Base-by-base conservation (phyloP, 2,329 filamentous ascomycete species). In the Cladophialophora exuberans region DNA sequence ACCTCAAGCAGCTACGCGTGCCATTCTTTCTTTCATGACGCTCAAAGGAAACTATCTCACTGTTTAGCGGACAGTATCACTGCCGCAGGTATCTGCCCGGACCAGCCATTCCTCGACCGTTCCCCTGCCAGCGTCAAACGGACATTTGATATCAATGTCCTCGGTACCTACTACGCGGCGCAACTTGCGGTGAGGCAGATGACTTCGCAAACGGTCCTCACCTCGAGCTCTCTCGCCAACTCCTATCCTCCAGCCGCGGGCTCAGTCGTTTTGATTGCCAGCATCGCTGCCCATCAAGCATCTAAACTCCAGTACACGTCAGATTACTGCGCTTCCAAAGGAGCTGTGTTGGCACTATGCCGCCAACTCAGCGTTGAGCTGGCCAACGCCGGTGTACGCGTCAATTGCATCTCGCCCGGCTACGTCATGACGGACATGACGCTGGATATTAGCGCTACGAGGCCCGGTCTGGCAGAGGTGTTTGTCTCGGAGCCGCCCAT, bases 141-240 rank as follows among this genome's bases (percentile, higher is more conserved):
- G 23, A 62, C 79, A 10, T 64, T 76, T 3, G 64, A 65, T 0
- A 72, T 78, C 52, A 80, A 80, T 52, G 70, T 74, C 39, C 28
- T 52, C 38, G 76, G 76, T 1, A 65, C 73, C 1, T 78, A 73
- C 58, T 78, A 73, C 57, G 73, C 69, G 6, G 77, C 77, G 0
- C 76, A 81, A 61, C 63, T 76, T 6, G 78, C 76, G 1, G 78
- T 77, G 0, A 70, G 73, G 52, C 73, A 76, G 22, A 81, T 82
- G 74, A 76, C 79, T 28, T 67, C 70, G 0, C 81, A 77, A 59
- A 72, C 72, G 1, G 79, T 78, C 1, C 73, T 48, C 26, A 18
- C 2, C 28, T 13, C 28, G 28, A 23, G 26, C 44, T 36, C 44
- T 13, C 44, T 18, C 20, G 30, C 42, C 42, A 6, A 31, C 7